Conservation (phyloP, 2,329 filamentous ascomycete genomes). For the Lojkania enalia region DNA sequence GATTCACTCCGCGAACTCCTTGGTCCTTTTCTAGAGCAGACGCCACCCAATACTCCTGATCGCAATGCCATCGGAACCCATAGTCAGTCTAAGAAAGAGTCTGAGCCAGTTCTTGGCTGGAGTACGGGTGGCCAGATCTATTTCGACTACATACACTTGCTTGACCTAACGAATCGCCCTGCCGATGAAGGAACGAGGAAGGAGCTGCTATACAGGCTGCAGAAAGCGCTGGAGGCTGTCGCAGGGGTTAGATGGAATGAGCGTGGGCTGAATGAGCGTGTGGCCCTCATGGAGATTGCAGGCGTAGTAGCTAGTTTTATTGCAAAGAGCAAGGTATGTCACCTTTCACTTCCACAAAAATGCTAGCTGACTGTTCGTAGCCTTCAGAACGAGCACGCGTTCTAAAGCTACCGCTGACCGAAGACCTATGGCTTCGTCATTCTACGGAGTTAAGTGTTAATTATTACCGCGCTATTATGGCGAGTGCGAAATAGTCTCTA, state of each 20-base stretch:
- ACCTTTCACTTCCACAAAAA: conserved; percentile 14
- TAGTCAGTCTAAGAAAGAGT: neutral
- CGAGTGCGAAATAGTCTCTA: conserved; percentile 15
- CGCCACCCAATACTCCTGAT: conserved; percentile 48
- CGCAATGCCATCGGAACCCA: conserved; percentile 9
- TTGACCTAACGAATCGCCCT: conserved; percentile 41
- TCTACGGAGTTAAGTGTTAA: conserved; percentile 69
- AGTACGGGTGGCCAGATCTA: conserved; percentile 80
- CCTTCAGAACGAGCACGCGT: conserved; percentile 50
- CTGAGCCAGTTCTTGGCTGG: conserved; percentile 68
- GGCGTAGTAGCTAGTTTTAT: conserved; percentile 70
- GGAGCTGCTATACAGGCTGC: conserved; percentile 39
- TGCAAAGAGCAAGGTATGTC: conserved; percentile 47
- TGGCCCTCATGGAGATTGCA: conserved; percentile 82
- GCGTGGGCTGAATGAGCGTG: conserved; percentile 58
- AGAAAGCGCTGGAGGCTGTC: conserved; percentile 41
- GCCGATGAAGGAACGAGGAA: conserved; percentile 37
- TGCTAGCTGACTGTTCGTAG: conserved; percentile 41
- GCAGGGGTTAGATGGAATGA: conserved; percentile 47
- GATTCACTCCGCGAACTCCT: conserved; percentile 69
- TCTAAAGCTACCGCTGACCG: conserved; percentile 67
- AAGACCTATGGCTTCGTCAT: conserved; percentile 72
- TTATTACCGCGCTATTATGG: conserved; percentile 69
- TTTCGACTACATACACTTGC: conserved; percentile 60
- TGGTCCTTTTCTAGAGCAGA: conserved; percentile 64